Base-by-base conservation (phyloP, 768 basidiomycete species). In the Tylopilus sp. region DNA sequence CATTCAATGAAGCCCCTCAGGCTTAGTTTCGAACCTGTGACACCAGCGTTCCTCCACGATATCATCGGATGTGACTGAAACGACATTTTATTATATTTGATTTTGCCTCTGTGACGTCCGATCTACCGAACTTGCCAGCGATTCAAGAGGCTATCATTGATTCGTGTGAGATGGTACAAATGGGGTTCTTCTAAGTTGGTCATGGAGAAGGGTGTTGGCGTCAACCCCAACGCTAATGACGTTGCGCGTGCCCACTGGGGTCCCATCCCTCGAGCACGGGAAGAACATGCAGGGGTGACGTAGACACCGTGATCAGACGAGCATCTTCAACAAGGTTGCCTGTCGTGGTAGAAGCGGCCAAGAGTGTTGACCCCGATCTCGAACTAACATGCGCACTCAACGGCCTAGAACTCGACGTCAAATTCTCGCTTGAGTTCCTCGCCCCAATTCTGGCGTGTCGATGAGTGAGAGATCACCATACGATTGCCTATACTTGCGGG, bases 341-440 rank as follows among this genome's bases (percentile, higher is more conserved):
- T 38, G 39, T 20, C 46, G 44, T 47, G 51, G 18, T 41, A 40
- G 36, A 43, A 62, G 38, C n/a, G n/a, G 42, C 40, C 26, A 23
- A 44, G 23, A 25, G 21, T 39, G 48, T 25, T 31, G 26, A 52
- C 42, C 53, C 55, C 55, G 50, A 60, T 62, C 57, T 54, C 55
- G 50, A 60, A 59, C 57, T 54, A 33, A 22, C 56, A 51, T 53
- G 38, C 44, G 43, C 33, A 26, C 33, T 36, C 25, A 40, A 43
- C 15, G 58, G 62, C 53, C 66, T 60, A 69, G 64, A 67, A 52
- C 57, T 57, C 42, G 47, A 58, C 28, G 56, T 60, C 63, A 66
- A 57, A 61, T 57, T 57, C 48, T 58, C 57, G 62, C 62, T 69
- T 60, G 57, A 48, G 53, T 44, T 55, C 47, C 47, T 56, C 63